Conservation (phyloP, 2,329 filamentous ascomycete species). For the Diaporthe batatas region DNA sequence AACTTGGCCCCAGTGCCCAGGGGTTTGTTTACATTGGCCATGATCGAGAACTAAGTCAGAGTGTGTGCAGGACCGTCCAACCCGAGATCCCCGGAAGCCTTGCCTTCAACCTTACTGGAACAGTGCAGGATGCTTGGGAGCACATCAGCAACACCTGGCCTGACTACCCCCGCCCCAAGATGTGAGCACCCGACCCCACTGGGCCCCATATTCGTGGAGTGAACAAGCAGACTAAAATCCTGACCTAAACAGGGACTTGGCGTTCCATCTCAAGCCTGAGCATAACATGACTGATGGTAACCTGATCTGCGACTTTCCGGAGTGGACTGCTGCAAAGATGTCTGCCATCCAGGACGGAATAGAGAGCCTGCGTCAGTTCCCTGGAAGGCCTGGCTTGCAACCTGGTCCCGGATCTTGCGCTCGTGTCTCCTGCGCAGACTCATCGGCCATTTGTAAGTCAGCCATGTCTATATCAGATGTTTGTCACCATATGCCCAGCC, state of each 20-base stretch:
- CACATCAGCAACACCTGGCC: slow-evolving; percentile 9
- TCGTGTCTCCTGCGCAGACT: slow-evolving; percentile 28
- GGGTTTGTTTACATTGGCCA: not conserved
- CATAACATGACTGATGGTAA: not conserved
- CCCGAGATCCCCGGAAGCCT: slow-evolving; percentile 10
- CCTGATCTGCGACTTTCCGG: not conserved
- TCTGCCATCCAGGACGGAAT: not conserved
- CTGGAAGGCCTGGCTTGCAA: slow-evolving; percentile 4
- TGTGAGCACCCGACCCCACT: not conserved
- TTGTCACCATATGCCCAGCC: not conserved
- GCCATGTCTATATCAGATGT: not conserved
- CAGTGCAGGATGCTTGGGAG: slow-evolving; percentile 27
- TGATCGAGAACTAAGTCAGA: not conserved
- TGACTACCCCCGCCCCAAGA: not conserved
- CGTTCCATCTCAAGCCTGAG: not conserved
- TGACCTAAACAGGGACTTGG: not conserved
- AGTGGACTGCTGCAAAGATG: not conserved
- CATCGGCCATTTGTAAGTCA: slow-evolving; percentile 18
- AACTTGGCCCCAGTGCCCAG: not conserved
- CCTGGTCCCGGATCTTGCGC: slow-evolving; percentile 28
- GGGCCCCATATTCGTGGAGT: fast-evolving
- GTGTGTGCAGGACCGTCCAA: not conserved
- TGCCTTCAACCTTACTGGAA: slow-evolving; percentile 26
- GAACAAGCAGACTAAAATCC: not conserved
- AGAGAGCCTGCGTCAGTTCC: not conserved